Conservation (phyloP, 2,329 filamentous ascomycete species). For the Penicillium sumatraense region DNA sequence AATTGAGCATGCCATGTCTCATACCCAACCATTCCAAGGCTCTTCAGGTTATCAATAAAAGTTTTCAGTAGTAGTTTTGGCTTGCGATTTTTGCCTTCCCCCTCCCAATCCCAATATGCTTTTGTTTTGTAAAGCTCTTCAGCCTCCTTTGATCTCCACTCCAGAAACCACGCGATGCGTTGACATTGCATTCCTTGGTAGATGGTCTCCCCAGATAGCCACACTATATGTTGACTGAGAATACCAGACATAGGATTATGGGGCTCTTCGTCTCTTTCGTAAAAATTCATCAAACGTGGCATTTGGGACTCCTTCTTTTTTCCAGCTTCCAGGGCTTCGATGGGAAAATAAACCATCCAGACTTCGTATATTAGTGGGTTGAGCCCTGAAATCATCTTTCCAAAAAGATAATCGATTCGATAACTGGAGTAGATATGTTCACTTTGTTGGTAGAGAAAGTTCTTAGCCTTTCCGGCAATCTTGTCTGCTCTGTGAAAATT, state of each 20-base stretch:
- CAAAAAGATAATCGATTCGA: background rate
- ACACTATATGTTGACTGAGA: conserved; percentile 3
- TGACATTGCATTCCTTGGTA: conserved; percentile 6
- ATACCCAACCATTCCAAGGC: conserved; percentile 8
- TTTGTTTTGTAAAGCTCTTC: conserved; percentile 6
- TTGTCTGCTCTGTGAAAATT: background rate
- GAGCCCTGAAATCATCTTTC: background rate
- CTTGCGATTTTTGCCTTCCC: conserved; percentile 16
- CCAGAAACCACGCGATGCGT: conserved; percentile 4
- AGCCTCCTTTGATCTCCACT: conserved; percentile 6
- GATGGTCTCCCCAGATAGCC: conserved; percentile 4
- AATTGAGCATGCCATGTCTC: conserved; percentile 9
- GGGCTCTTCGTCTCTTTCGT: background rate
- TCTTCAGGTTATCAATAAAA: conserved; percentile 11
- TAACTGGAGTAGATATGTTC: background rate
- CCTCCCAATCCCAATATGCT: background rate
- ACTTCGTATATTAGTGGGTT: background rate
- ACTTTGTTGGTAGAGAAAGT: background rate
- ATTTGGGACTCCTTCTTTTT: background rate
- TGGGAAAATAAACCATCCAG: background rate
- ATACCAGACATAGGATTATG: conserved; percentile 1
- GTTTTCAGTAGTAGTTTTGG: conserved; percentile 4
- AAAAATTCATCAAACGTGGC: background rate
- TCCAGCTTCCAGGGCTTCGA: background rate
- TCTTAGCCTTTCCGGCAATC: background rate